Percentiles rank a stretch among this genome's conserved stretches.
These are phyloP conservation scores for Fusarium anthophilum DNA, from an alignment of 2,329 filamentous ascomycete species.

Conservation along the genomic window DNA sequence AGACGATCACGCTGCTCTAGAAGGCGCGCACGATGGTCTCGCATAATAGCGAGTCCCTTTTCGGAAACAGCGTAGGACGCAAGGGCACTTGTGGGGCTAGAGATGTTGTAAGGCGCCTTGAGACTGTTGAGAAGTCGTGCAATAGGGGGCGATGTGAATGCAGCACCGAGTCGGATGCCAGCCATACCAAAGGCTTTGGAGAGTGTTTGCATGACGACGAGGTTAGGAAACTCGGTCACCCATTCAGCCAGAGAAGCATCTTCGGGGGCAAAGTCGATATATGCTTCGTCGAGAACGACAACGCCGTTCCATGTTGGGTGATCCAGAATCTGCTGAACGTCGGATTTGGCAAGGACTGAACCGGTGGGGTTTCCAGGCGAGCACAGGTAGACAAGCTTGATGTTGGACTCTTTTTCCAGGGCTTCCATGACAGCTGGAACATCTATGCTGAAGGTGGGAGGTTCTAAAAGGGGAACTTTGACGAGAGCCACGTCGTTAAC, in stretches of 20 bases:
- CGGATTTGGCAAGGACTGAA: conserved; percentile 76
- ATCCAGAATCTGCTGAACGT: conserved; percentile 77
- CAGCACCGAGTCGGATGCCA: conserved; percentile 88
- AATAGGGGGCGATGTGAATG: conserved; percentile 80
- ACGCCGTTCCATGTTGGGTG: conserved; percentile 96
- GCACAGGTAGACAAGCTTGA: conserved; percentile 94
- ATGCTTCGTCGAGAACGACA: conserved; percentile 93
- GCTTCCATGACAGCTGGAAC: conserved; percentile 72
- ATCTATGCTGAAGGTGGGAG: conserved; percentile 79
- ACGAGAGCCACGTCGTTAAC: conserved; percentile 91
- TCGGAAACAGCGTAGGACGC: conserved; percentile 76
- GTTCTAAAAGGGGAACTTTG: conserved; percentile 81
- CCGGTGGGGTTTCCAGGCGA: conserved; percentile 96
- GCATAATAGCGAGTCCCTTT: conserved; percentile 78
- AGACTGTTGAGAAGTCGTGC: conserved; percentile 86
- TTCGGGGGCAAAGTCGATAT: conserved; percentile 87
- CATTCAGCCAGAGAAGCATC: conserved; percentile 87
- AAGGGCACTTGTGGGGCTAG: conserved; percentile 84
- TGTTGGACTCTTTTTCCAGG: conserved; percentile 66
- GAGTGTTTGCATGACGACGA: conserved; percentile 98
- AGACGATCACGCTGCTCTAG: conserved; percentile 81
- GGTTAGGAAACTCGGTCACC: conserved; percentile 91
- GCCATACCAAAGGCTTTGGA: conserved; percentile 97
- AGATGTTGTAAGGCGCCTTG: conserved; percentile 97
- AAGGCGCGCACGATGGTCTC: conserved; percentile 73